phyloP scores from a whole-genome alignment of 1,284 basidiomycete genomes.

The Schizopora paradoxa region DNA sequence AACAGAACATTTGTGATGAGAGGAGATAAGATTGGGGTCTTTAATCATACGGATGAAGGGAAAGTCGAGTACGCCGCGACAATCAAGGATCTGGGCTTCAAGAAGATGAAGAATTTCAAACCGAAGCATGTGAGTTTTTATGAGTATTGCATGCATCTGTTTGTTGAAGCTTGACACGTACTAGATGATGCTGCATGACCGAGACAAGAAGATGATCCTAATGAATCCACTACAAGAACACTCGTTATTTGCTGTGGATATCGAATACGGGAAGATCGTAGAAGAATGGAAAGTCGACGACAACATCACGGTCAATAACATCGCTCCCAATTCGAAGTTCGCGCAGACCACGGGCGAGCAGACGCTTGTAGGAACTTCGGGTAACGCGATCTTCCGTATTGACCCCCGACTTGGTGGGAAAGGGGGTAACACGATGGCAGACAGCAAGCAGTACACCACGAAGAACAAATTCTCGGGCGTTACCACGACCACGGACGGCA shows the following conservation, averaged over 20 bases:
- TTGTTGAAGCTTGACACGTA: too few relatives aligned
- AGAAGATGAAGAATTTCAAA: slow-evolving; percentile 80
- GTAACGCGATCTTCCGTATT: slow-evolving; percentile 95
- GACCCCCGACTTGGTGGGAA: slow-evolving; percentile 73
- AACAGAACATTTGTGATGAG: slow-evolving; percentile 95
- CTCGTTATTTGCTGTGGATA: slow-evolving; percentile 88
- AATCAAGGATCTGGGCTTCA: slow-evolving; percentile 80
- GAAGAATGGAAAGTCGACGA: slow-evolving; percentile 99
- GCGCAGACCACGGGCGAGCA: slow-evolving; percentile 91
- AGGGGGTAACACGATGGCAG: slow-evolving; percentile 89
- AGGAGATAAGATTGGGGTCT: slow-evolving; percentile 97
- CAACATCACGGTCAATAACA: slow-evolving; percentile 78
- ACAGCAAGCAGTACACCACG: slow-evolving; percentile 92
- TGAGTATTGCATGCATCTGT: neutral
- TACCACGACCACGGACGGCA: slow-evolving; percentile 82
- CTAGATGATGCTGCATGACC: slow-evolving; percentile 97
- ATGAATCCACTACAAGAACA: slow-evolving; percentile 85
- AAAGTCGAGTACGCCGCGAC: slow-evolving; percentile 85
- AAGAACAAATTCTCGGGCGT: slow-evolving; percentile 97
- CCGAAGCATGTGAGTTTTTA: slow-evolving; percentile 69
- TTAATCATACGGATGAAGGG: slow-evolving; percentile 76
- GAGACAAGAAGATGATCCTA: slow-evolving; percentile 94
- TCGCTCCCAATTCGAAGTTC: slow-evolving; percentile 92
- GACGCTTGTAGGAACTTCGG: slow-evolving; percentile 89
- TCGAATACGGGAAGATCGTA: slow-evolving; percentile 94